Conservation (phyloP, 1,139 yeast genomes). For the Lodderomyces beijingensis region DNA sequence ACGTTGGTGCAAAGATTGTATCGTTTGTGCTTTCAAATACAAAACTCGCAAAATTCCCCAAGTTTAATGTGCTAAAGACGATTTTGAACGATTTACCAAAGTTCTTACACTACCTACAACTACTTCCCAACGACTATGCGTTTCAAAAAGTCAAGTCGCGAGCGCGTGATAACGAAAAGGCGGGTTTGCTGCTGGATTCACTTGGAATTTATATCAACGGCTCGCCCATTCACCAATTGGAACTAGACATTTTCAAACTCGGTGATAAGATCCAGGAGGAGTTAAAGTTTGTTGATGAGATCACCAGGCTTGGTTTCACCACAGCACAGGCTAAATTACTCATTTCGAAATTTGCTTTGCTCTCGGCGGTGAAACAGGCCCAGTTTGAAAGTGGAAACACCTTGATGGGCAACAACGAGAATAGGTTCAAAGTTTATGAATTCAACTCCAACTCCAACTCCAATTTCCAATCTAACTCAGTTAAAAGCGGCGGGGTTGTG, state of each 20-base stretch:
- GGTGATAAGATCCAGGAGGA: slow-evolving; percentile 36
- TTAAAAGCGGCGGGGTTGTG: slow-evolving; percentile 47
- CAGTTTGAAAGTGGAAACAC: slow-evolving; percentile 35
- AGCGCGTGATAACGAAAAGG: slow-evolving; percentile 24
- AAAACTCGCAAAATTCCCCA: slow-evolving; percentile 24
- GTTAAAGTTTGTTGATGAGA: slow-evolving; percentile 21
- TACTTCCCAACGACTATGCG: slow-evolving; percentile 13
- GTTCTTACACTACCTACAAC: slow-evolving; percentile 30
- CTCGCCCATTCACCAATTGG: slow-evolving; percentile 41
- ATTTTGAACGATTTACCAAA: slow-evolving; percentile 51
- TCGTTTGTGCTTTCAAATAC: slow-evolving; percentile 36
- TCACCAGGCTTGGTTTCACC: slow-evolving; percentile 34
- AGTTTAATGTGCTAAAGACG: slow-evolving; percentile 28
- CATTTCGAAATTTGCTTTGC: slow-evolving; percentile 42
- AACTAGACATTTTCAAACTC: slow-evolving; percentile 43
- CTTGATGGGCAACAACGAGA: slow-evolving; percentile 32
- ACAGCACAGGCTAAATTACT: slow-evolving; percentile 32
- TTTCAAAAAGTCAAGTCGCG: slow-evolving; percentile 17
- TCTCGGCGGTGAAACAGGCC: slow-evolving; percentile 31
- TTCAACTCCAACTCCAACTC: slow-evolving; percentile 18
- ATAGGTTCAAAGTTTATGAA: slow-evolving; percentile 33
- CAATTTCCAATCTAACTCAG: slow-evolving; percentile 20
- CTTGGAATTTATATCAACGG: slow-evolving; percentile 64
- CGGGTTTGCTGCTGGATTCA: slow-evolving; percentile 35
- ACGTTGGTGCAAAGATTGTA: slow-evolving; percentile 45